Percentiles rank a stretch among this genome's conserved stretches.
phyloP scores from a whole-genome alignment of 306 rosid species.

The Cicer arietinum region DNA sequence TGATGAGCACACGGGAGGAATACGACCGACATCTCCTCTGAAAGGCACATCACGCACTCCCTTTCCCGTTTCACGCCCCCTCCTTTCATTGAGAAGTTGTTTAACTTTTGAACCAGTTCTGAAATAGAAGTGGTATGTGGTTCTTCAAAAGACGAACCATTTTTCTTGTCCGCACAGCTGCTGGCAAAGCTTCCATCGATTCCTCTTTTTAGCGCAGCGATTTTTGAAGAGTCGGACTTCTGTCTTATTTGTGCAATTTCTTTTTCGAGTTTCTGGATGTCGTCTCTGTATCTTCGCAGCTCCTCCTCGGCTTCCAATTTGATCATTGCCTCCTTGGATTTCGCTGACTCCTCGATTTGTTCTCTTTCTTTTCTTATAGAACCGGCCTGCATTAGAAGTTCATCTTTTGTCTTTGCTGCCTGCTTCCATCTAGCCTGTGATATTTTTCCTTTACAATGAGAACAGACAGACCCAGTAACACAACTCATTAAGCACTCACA shows the following conservation, averaged over 20 bases:
- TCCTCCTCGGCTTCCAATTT: constrained; percentile 74
- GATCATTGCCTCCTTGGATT: constrained; percentile 68
- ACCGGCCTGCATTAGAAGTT: constrained; percentile 57
- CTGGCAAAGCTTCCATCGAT: constrained; percentile 70
- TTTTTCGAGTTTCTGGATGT: constrained; percentile 76
- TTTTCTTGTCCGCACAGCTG: constrained; percentile 51
- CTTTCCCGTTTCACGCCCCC: constrained; percentile 86
- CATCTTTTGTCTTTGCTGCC: constrained; percentile 71
- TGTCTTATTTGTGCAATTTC: constrained; percentile 78
- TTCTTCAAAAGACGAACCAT: constrained; percentile 47
- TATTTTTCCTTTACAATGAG: constrained; percentile 60
- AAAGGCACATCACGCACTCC: constrained; percentile 96
- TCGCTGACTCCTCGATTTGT: constrained; percentile 69
- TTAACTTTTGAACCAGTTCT: constrained; percentile 51
- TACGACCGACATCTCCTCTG: constrained; percentile 93
- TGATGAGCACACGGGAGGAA: constrained; percentile 96
- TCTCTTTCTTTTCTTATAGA: constrained; percentile 78
- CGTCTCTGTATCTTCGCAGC: constrained; percentile 67
- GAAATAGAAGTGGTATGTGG: constrained; percentile 48
- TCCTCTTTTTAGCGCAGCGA: constrained; percentile 89
- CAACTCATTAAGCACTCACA: constrained; percentile 47
- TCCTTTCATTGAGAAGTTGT: constrained; percentile 57
- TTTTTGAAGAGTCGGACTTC: constrained; percentile 77
- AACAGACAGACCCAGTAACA: constrained; percentile 51
- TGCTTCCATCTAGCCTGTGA: constrained; percentile 84